These are phyloP conservation scores for Haplosporangium gracile DNA, from an alignment of 192 early-diverging fungal genomes.

Conservation along the genomic window DNA sequence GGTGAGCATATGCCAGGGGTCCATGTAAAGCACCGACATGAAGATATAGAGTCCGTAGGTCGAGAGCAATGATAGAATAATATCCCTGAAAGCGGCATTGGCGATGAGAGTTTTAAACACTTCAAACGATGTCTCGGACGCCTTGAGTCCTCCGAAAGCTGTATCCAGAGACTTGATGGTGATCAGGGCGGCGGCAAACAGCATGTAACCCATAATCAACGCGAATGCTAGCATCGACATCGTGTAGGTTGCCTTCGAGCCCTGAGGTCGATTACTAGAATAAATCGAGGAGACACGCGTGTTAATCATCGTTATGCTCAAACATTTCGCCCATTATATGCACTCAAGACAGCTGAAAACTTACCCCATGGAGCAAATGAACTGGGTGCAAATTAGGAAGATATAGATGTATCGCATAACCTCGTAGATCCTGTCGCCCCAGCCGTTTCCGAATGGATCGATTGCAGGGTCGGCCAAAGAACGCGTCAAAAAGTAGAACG, in stretches of 20 bases:
- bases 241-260: constrained; percentile 68
- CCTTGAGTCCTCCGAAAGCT: constrained; percentile 54
- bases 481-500: constrained; percentile 69
- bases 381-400: constrained; percentile 60
- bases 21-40: constrained; percentile 71
- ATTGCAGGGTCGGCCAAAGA: constrained; percentile 54
- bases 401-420: constrained; percentile 64
- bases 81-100: constrained; percentile 64
- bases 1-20: constrained; percentile 87
- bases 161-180: constrained; percentile 56
- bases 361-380: constrained; percentile 68
- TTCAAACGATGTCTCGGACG: constrained; percentile 40
- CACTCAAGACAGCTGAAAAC: not conserved
- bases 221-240: constrained; percentile 64
- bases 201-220: constrained; percentile 68
- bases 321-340: not conserved
- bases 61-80: constrained; percentile 68
- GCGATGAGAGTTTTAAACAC: constrained; percentile 54
- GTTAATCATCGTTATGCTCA: not conserved
- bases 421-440: constrained; percentile 60
- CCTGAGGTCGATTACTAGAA: constrained; percentile 77
- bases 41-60: constrained; percentile 80
- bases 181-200: constrained; percentile 66
- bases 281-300: not conserved
- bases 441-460: constrained; percentile 62